Evolutionary conservation across 2,329 filamentous ascomycete genomes (phyloP).

Genomic region (Hymenoscyphus repandus): DNA sequence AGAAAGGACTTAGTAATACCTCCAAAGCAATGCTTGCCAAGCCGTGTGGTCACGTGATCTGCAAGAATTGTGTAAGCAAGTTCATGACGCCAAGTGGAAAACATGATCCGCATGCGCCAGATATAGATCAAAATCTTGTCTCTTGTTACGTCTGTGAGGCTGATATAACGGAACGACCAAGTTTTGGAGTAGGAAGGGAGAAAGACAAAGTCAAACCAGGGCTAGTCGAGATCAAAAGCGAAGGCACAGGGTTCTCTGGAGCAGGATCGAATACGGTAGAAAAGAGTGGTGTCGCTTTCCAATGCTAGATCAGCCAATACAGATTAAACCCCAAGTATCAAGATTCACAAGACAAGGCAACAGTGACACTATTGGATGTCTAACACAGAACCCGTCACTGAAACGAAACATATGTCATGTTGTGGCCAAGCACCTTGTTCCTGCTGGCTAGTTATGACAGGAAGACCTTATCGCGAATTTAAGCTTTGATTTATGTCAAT

Average conservation of each 20-base stretch:
- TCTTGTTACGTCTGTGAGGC: slow-evolving; percentile 84
- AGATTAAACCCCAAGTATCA: no score
- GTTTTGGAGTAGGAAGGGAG: slow-evolving; percentile 43
- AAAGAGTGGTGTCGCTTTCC: slow-evolving; percentile 74
- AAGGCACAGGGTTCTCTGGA: slow-evolving; percentile 89
- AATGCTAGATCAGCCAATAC: slow-evolving; percentile 49
- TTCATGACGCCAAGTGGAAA: slow-evolving; percentile 63
- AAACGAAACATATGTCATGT: no score
- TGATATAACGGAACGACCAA: slow-evolving; percentile 53
- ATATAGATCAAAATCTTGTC: slow-evolving; percentile 44
- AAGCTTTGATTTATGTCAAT: no score
- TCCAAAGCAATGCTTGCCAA: slow-evolving; percentile 78
- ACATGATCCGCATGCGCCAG: slow-evolving; percentile 55
- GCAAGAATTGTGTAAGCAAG: slow-evolving; percentile 75
- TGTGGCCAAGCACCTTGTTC: no score
- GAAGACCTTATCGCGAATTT: no score
- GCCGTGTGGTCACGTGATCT: slow-evolving; percentile 88
- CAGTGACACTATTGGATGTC: no score
- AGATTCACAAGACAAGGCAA: no score
- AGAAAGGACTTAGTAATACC: slow-evolving; percentile 75
- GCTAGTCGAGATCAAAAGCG: slow-evolving; percentile 72
- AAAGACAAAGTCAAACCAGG: slow-evolving; percentile 62
- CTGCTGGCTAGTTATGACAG: no score
- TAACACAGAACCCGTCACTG: no score
- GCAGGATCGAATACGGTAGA: slow-evolving; percentile 79